Evolutionary conservation across 192 early-diverging fungal genomes (phyloP).

Genomic region (Linnemannia hyalina): DNA sequence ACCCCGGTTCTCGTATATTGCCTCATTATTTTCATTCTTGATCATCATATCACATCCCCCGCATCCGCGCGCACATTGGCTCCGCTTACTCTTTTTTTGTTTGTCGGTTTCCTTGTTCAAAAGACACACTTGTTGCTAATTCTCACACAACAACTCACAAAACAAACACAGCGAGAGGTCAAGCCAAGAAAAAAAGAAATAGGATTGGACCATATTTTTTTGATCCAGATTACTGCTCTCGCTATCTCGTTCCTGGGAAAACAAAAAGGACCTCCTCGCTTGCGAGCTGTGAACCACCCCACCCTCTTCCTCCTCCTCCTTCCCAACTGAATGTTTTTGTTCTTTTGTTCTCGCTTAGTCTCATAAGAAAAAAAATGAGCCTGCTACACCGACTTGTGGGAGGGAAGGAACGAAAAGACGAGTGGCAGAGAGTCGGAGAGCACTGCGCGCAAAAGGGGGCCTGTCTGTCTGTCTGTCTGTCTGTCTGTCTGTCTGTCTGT

Average conservation of each 20-base stretch:
- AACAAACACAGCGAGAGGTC: background rate
- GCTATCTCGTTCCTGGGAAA: slow-evolving; percentile 6
- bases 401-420: background rate
- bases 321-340: background rate
- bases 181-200: background rate
- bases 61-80: background rate
- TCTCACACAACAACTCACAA: background rate
- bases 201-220: background rate
- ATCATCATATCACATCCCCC: background rate
- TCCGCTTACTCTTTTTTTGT: no score
- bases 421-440: background rate
- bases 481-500: background rate
- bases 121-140: background rate
- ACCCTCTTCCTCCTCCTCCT: background rate
- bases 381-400: background rate
- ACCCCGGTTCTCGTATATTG: background rate
- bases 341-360: background rate
- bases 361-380: background rate
- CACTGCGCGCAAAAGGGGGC: background rate
- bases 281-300: no score
- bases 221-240: background rate
- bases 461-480: background rate
- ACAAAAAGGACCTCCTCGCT: background rate
- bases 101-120: no score
- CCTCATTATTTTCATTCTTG: background rate